Base-by-base conservation (phyloP, 495 filamentous ascomycete species). In the Talaromyces thailandensis region DNA sequence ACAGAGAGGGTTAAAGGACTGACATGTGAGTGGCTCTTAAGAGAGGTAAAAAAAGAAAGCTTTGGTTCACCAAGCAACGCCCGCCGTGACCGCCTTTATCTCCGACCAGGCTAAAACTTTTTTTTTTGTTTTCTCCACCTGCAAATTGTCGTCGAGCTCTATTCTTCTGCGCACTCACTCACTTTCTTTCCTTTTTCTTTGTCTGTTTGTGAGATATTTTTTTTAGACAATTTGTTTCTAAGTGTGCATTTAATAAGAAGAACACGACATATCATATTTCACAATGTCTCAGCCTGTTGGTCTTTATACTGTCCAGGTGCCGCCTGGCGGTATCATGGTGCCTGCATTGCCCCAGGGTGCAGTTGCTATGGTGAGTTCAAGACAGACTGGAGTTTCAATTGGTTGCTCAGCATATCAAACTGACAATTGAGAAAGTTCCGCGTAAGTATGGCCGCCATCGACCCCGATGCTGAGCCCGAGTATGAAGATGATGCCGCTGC, bases 381-480 rank as follows among this genome's bases (percentile, higher is more conserved):
- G 9, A 21, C 6, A 48, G 37, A 1, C n/a, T 21, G 43, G n/a
- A 12, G 3, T 8, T 1, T 31, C 59, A 52, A 62, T 60, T 62
- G 26, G 14, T 51, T 61, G 60, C 51, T 2, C 1, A 45, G 24
- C 56, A 61, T 23, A 40, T 63, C 51, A 53, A 35, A 57, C n/a
- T 57, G 16, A 57, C 61, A 56, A 62, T 62, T 56, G 25, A 28
- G 45, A 24, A 9, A 96, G 93, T 92, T 96, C 78, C 92, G 90
- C 68, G 88, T 99, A 66, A 97, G 91, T 69, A 99, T 99, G 94
- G 94, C 95, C 68, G 94, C 94, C 67, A 87, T 99, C 68, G 93
- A 99, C 72, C 94, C 94, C 35, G 89, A 84, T 68, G 88, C 89
- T 64, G 80, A 77, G 53, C 85, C 89, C 43, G 84, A 89, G 64